Base-by-base conservation (phyloP, 805 yeast genomes). In the Isabelozyma heimii region DNA sequence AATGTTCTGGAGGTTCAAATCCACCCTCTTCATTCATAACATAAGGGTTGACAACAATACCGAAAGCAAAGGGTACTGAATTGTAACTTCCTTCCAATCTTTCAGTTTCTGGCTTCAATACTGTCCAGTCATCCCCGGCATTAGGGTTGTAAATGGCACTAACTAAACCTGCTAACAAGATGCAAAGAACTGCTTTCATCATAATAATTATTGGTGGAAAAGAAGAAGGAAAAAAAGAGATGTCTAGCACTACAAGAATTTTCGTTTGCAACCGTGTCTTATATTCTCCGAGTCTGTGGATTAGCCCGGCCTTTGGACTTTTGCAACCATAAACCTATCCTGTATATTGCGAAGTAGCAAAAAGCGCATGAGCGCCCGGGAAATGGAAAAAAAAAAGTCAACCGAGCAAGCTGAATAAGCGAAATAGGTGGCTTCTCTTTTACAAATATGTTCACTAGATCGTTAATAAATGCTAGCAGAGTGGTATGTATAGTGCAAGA, bases 71-170 rank as follows among this genome's bases (percentile, higher is more conserved):
- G 1, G 70, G 70, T 24, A 70, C 54, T 3, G 74, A 52, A 12
- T 52, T 53, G 37, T 51, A 47, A 17, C 68, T 62, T 1, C 63
- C 66, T 10, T 43, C 49, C 4, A 53, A 42, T 1, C 43, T 37
- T 6, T 37, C 44, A 7, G 43, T 24, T 2, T 54, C 53, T 1
- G 74, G 74, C 50, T 53, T 62, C 42, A 67, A 62, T 2, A 48
- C 37, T n/a, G 66, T 61, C 75, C 75, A 69, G 49, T 69, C 73
- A 16, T 60, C 67, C 2, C 66, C 67, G n/a, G 57, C 54, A 38
- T 59, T 65, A 1, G 74, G 75, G 37, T 46, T 44, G 43, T 52
- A 58, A 44, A 43, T n/a, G 8, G 51, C 54, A 5, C 35, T 30
- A 30, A 30, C 35, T 4, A 30, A 30, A 10, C 35, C 35, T 30